Percentiles rank a stretch among this genome's conserved stretches.
Evolutionary conservation across 2,329 filamentous ascomycete species (phyloP).

Genomic region (Boeremia lycopersici): DNA sequence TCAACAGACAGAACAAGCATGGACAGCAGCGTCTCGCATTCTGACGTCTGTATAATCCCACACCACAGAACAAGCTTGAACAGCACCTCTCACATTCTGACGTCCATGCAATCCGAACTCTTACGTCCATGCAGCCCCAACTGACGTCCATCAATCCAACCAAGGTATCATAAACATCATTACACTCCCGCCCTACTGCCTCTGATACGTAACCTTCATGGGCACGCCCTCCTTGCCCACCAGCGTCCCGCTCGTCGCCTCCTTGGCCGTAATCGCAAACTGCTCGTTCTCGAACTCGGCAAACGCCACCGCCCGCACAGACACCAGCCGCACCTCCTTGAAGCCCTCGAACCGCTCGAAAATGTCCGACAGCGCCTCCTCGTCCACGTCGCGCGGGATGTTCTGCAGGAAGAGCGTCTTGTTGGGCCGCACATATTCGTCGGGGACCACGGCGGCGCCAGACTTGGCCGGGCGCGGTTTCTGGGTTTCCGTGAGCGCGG

Average conservation of each 20-base stretch:
- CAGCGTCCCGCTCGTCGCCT: conserved; percentile 84
- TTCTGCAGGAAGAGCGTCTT: conserved; percentile 96
- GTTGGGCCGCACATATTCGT: conserved; percentile 97
- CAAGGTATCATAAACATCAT: conserved; percentile 36
- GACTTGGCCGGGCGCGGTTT: conserved; percentile 67
- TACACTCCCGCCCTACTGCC: conserved; percentile 63
- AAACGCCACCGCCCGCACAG: conserved; percentile 89
- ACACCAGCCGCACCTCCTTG: conserved; percentile 87
- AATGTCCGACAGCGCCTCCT: conserved; percentile 77
- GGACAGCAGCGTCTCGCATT: too few relatives aligned
- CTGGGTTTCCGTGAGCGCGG: conserved; percentile 53
- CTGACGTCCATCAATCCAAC: too few relatives aligned
- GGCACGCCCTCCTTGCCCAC: conserved; percentile 75
- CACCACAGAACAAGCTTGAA: too few relatives aligned
- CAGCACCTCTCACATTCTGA: neutral
- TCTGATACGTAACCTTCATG: conserved; percentile 96
- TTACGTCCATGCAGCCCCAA: too few relatives aligned
- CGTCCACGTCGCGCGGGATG: conserved; percentile 82
- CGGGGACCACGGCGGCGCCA: conserved; percentile 82
- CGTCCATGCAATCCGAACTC: neutral
- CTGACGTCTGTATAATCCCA: too few relatives aligned
- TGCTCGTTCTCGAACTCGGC: conserved; percentile 93
- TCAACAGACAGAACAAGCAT: too few relatives aligned
- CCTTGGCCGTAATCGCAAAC: conserved; percentile 90
- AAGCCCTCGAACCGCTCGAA: conserved; percentile 94